Percentiles rank a stretch among this genome's conserved stretches.
phyloP scores from a whole-genome alignment of 345 rosid genomes.

The Isatis tinctoria region DNA sequence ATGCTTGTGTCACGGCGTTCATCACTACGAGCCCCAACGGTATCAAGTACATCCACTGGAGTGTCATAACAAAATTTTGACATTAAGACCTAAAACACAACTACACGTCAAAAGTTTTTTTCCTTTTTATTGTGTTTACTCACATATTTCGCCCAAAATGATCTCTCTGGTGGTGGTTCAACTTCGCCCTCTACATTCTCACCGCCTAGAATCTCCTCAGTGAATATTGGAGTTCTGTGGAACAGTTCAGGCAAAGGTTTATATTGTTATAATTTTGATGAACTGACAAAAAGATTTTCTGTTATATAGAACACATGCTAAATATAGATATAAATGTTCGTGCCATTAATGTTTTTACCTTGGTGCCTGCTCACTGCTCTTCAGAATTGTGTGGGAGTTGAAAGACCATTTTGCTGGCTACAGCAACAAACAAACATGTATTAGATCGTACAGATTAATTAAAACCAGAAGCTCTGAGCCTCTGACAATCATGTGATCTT shows the following conservation, averaged over 20 bases:
- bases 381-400: conserved; percentile 74
- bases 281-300: background rate
- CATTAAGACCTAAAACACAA: background rate
- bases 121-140: conserved; percentile 25
- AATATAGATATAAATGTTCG: background rate
- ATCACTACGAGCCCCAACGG: conserved; percentile 88
- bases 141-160: conserved; percentile 97
- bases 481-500: background rate
- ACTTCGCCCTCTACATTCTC: conserved; percentile 68
- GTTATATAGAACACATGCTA: background rate
- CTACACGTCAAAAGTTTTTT: background rate
- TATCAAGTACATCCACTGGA: conserved; percentile 94
- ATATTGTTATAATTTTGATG: background rate
- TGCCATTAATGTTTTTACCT: conserved; percentile 42
- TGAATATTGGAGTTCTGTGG: conserved; percentile 66
- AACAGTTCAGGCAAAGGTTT: background rate
- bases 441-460: background rate
- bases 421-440: background rate
- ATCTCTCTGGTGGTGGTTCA: conserved; percentile 67
- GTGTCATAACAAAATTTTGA: conserved; percentile 9
- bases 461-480: background rate
- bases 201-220: conserved; percentile 55
- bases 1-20: conserved; percentile 93
- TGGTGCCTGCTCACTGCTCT: conserved; percentile 79
- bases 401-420: conserved; percentile 93